Evolutionary conservation across 257 asterid genomes (phyloP).

Genomic region (Solanum medicagineum): DNA sequence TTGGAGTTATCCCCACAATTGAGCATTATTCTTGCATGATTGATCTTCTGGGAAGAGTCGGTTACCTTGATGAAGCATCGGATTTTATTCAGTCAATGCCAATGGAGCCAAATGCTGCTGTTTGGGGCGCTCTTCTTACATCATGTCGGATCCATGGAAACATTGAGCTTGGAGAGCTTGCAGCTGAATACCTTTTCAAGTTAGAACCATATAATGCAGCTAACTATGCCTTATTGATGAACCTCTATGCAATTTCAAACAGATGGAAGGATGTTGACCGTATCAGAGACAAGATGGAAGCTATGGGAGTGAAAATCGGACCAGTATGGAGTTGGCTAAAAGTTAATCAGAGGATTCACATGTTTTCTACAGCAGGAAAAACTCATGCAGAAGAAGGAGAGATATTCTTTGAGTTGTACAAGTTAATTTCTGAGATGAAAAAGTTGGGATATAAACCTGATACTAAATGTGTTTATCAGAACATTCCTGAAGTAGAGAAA

Average conservation of each 20-base stretch:
- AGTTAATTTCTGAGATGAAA: slow-evolving; percentile 41
- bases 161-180: slow-evolving; percentile 37
- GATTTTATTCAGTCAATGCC: slow-evolving; percentile 44
- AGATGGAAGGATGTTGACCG: slow-evolving; percentile 35
- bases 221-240: slow-evolving; percentile 44
- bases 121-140: slow-evolving; percentile 59
- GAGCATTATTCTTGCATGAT: slow-evolving; percentile 63
- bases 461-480: slow-evolving; percentile 37
- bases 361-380: slow-evolving; percentile 35
- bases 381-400: slow-evolving; percentile 44
- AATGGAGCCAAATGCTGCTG: slow-evolving; percentile 31
- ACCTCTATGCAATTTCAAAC: slow-evolving; percentile 33
- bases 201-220: slow-evolving; percentile 45
- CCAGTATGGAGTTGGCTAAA: slow-evolving; percentile 49
- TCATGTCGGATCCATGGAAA: slow-evolving; percentile 35
- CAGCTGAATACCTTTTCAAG: slow-evolving; percentile 38
- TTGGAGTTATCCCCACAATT: slow-evolving; percentile 34
- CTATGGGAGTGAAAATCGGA: slow-evolving; percentile 22
- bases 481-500: slow-evolving; percentile 28
- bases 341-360: slow-evolving; percentile 21
- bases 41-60: slow-evolving; percentile 53
- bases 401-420: slow-evolving; percentile 40
- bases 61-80: slow-evolving; percentile 60
- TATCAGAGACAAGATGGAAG: slow-evolving; percentile 27
- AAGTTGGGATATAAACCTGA: slow-evolving; percentile 36